Conservation (phyloP, 768 basidiomycete genomes). For the Phanerodontia chrysosporium region DNA sequence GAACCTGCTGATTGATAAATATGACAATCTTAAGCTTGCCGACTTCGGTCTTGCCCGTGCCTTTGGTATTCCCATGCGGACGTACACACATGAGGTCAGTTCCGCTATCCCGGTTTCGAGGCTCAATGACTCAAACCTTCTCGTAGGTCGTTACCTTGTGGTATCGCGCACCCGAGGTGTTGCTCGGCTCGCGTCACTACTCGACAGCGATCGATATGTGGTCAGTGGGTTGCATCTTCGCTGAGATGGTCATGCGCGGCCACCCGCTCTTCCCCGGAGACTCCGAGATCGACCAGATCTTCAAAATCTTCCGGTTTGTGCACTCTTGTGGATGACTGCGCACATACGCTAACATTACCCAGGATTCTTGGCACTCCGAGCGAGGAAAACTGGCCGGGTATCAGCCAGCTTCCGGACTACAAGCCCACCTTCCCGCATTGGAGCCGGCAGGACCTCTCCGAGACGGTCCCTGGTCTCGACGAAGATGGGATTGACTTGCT, state of each 20-base stretch:
- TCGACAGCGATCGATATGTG: slow-evolving; percentile 99
- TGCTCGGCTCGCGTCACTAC: slow-evolving; percentile 94
- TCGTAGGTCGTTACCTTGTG: slow-evolving; percentile 94
- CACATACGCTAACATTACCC: slow-evolving; percentile 3
- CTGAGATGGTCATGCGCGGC: slow-evolving; percentile 95
- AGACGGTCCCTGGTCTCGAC: slow-evolving; percentile 69
- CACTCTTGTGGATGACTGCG: background rate
- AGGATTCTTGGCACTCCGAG: slow-evolving; percentile 94
- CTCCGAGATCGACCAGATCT: slow-evolving; percentile 99
- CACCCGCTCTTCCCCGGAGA: slow-evolving; percentile 94
- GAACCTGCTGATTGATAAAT: slow-evolving; percentile 87
- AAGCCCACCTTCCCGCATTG: slow-evolving; percentile 97
- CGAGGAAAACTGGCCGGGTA: slow-evolving; percentile 90
- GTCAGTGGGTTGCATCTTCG: slow-evolving; percentile 99
- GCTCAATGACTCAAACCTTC: background rate
- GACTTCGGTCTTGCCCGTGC: slow-evolving; percentile 96
- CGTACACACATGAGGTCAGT: slow-evolving; percentile 96
- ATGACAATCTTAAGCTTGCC: slow-evolving; percentile 90
- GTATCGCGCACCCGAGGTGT: slow-evolving; percentile 98
- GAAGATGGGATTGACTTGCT: slow-evolving; percentile 77
- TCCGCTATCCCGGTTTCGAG: background rate
- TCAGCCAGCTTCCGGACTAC: slow-evolving; percentile 86
- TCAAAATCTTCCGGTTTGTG: slow-evolving; percentile 95
- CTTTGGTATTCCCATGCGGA: slow-evolving; percentile 96
- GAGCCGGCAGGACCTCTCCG: slow-evolving; percentile 67